Base-by-base conservation (phyloP, 2,329 filamentous ascomycete genomes). In the Chrysosporium queenslandicum region DNA sequence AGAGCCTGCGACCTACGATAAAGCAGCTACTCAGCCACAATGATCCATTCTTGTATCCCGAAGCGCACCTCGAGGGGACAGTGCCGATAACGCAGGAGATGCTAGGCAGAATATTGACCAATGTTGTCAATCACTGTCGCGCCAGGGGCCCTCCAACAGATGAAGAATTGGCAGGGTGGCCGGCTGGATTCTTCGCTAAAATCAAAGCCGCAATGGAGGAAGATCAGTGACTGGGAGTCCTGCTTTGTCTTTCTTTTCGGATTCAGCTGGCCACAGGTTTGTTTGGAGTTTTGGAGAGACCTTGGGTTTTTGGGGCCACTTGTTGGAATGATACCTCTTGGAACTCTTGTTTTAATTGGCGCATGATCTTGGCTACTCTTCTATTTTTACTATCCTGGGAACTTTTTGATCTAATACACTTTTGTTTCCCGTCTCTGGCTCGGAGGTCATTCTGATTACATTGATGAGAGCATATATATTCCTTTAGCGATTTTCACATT, bases 41-140 rank as follows among this genome's bases (percentile, higher is more conserved):
- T 6, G 79, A 83, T 58, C 69, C 73, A 2, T 83, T 79, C 58
- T 61, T 83, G 51, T 76, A 80, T 56, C 80, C 81, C 0, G 79
- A 82, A 47, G 65, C 67, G 3, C 66, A 68, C 41, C 63, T 69
- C 9, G 65, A 70, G 21, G 71, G 71, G 34, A 69, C 65, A 53
- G 76, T 74, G 48, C 73, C 65, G 53, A 77, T 76, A 56, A 78
- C 66, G 11, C 74, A 81, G 61, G 78, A 81, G n/a, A 69, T 82
- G 61, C 68, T 83, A 3, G 75, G 72, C 1, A 74, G 79, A 56
- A 79, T 83, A 29, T 73, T 83, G 56, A 71, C 73, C 48, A 77
- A 78, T 45, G 78, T 83, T 14, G 75, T 80, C 3, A 75, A 80
- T 55, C 75, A 81, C 56, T 82, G 80, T 61, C 68, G 74, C 27